Evolutionary conservation across 805 yeast genomes (phyloP).

Genomic region (Debaryomyces maramus): DNA sequence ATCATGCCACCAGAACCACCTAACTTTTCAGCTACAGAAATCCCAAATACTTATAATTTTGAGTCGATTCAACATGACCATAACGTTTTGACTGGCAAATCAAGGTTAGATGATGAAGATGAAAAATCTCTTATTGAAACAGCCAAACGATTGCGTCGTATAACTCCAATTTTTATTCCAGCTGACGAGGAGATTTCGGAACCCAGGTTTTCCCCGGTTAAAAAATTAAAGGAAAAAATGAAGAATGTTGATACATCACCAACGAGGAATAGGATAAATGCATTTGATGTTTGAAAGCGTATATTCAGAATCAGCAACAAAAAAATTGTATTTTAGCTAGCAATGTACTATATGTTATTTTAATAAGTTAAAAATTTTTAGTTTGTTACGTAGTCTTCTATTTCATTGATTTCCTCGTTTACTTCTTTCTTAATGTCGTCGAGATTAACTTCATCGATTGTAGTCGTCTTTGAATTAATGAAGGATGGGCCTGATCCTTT

Average conservation of each 20-base stretch:
- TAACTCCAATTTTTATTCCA: slow-evolving; percentile 39
- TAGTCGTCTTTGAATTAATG: neutral
- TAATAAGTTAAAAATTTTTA: no score
- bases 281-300: no score
- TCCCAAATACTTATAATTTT: neutral
- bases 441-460: slow-evolving; percentile 14
- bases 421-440: slow-evolving; percentile 18
- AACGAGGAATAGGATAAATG: neutral
- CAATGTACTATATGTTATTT: no score
- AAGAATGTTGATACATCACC: neutral
- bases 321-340: no score
- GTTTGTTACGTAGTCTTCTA: no score
- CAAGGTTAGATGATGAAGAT: slow-evolving; percentile 1
- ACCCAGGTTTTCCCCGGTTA: slow-evolving; percentile 32
- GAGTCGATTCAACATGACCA: slow-evolving; percentile 1
- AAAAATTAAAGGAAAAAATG: slow-evolving; percentile 26
- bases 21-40: slow-evolving; percentile 11
- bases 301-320: no score
- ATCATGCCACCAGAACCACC: slow-evolving; percentile 25
- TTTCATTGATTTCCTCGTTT: slow-evolving; percentile 23
- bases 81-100: slow-evolving; percentile 3
- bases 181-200: slow-evolving; percentile 23
- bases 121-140: slow-evolving; percentile 26
- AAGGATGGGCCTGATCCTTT: slow-evolving; percentile 5
- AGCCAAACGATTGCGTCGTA: slow-evolving; percentile 34